phyloP scores from a whole-genome alignment of 805 yeast genomes.

The Metschnikowia lachancei region DNA sequence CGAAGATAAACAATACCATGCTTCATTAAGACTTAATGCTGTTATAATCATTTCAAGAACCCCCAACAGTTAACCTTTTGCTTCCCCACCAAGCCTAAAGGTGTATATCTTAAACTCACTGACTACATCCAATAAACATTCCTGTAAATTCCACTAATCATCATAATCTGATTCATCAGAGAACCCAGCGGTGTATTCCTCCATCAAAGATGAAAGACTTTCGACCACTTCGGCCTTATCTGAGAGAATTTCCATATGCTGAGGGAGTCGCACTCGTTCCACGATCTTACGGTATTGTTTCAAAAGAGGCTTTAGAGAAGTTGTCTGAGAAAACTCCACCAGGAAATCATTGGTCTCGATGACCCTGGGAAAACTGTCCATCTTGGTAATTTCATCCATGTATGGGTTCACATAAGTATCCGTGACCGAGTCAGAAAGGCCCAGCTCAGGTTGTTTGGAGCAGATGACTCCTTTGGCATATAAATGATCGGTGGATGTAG shows the following conservation, averaged over 20 bases:
- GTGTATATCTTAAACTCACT: too few relatives aligned
- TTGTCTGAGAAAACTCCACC: conserved; percentile 27
- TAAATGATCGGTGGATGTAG: neutral
- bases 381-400: conserved; percentile 23
- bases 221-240: conserved; percentile 56
- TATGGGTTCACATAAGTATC: conserved; percentile 13
- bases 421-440: neutral
- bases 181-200: conserved; percentile 53
- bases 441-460: conserved; percentile 1
- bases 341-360: conserved; percentile 10
- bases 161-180: conserved; percentile 24
- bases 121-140: too few relatives aligned
- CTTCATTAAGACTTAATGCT: too few relatives aligned
- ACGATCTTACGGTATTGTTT: conserved; percentile 25
- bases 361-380: conserved; percentile 33
- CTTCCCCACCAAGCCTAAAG: too few relatives aligned
- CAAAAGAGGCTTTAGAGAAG: conserved; percentile 26
- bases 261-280: conserved; percentile 16
- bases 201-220: conserved; percentile 41
- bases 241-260: conserved; percentile 35
- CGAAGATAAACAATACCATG: too few relatives aligned
- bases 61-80: too few relatives aligned
- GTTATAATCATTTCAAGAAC: too few relatives aligned
- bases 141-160: neutral
- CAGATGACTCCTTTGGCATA: neutral